A percentile compares a stretch with the other conserved stretches of the same genome.
Conservation (phyloP, 2,329 filamentous ascomycete genomes). For the Talaromyces sp. region DNA sequence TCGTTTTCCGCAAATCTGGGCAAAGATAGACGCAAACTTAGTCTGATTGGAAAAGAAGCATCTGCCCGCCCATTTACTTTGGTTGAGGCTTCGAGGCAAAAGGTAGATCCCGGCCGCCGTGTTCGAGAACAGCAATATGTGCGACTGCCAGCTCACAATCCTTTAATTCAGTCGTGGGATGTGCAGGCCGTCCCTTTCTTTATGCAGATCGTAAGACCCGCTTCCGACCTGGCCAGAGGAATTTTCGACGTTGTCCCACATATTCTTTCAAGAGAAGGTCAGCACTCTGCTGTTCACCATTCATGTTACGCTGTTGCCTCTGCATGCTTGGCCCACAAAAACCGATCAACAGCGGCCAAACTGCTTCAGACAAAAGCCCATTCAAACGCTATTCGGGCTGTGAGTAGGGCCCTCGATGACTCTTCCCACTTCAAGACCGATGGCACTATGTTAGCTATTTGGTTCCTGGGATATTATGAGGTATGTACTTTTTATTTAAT, state of each 20-base stretch:
- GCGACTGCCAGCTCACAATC: background rate
- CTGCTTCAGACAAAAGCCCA: background rate
- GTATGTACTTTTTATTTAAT: background rate
- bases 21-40: background rate
- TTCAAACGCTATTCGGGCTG: background rate
- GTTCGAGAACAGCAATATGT: background rate
- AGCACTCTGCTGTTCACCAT: background rate
- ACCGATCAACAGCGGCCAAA: background rate
- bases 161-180: background rate
- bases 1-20: background rate
- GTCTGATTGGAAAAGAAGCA: background rate
- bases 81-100: background rate
- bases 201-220: background rate
- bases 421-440: background rate
- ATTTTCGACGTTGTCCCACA: background rate
- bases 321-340: background rate
- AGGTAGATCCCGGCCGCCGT: background rate
- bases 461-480: background rate
- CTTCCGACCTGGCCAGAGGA: background rate
- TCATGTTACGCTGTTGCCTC: background rate
- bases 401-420: background rate
- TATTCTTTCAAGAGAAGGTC: background rate
- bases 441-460: background rate
- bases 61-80: background rate
- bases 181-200: background rate